Base-by-base conservation (phyloP, 1,284 basidiomycete species). In the Cutaneotrichosporon sp. region DNA sequence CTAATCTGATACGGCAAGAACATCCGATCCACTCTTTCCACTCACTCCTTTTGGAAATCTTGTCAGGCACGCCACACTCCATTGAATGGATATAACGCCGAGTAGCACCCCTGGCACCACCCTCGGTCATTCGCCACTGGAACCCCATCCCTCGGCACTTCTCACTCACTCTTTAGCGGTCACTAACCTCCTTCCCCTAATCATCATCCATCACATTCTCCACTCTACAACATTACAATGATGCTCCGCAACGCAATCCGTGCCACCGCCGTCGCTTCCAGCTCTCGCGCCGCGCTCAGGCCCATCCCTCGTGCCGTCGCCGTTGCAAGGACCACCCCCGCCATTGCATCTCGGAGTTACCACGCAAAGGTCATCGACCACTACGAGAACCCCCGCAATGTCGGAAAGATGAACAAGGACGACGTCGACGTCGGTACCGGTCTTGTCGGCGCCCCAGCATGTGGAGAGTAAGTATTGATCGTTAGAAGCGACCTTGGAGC, bases 361-460 rank as follows among this genome's bases (percentile, higher is more conserved):
- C 90, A 94, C 70, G 88, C 90, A 72, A 93, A 92, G 70, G 90
- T 94, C 57, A 92, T 94, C 63, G 89, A 90, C 49, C 92, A 96
- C 77, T 97, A 96, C 75, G 90, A 94, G 80, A 84, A 82, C 76
- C 92, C 92, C 61, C 84, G 87, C 79, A 97, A 97, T 77, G 92
- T 97, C 47, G 94, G 60, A 44, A 55, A 51, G 46, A 53, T 63
- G 51, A 60, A 65, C 57, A 62, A 62, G 48, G 46, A 59, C 39
- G 65, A 66, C 56, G 46, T 52, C 33, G 58, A 61, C 29, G 61
- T 99, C 54, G 96, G 96, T 34, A 97, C 94, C 55, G 96, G 96
- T 44, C 87, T 99, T 49, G 96, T 99, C 46, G 96, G 96, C 52
- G 96, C 96, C 10, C 54, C 62, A 49, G 75, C 74, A n/a, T 75